Conservation (phyloP, 2,329 filamentous ascomycete species). For the Amylocarpus encephaloides region DNA sequence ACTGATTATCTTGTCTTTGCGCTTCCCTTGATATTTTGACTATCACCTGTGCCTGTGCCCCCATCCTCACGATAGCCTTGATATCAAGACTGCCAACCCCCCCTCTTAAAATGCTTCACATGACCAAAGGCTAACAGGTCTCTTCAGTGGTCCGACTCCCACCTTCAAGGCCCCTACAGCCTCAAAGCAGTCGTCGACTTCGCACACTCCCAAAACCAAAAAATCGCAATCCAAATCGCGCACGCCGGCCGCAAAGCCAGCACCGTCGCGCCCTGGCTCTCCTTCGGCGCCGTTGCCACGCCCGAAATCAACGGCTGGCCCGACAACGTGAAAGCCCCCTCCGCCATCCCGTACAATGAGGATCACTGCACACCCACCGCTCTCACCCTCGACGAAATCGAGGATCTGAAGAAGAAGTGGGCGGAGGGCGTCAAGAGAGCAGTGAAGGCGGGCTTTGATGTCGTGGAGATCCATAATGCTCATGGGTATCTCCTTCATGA, state of each 20-base stretch:
- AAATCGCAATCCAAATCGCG: slow-evolving; percentile 72
- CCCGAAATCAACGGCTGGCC: slow-evolving; percentile 51
- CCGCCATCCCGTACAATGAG: slow-evolving; percentile 52
- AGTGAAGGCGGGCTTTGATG: slow-evolving; percentile 61
- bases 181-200: slow-evolving; percentile 69
- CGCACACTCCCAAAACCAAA: slow-evolving; percentile 69
- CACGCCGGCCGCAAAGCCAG: slow-evolving; percentile 71
- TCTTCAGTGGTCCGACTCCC: slow-evolving; percentile 65
- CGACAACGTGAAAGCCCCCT: slow-evolving; percentile 46
- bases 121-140: too few species aligned
- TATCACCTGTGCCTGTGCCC: too few species aligned
- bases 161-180: slow-evolving; percentile 54
- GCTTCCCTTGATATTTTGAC: too few species aligned
- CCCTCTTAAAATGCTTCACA: too few species aligned
- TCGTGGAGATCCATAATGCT: slow-evolving; percentile 73
- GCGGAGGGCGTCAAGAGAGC: slow-evolving; percentile 52
- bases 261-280: slow-evolving; percentile 58
- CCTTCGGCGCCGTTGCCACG: slow-evolving; percentile 43
- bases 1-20: too few species aligned
- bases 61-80: too few species aligned
- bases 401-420: slow-evolving; percentile 56
- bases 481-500: slow-evolving; percentile 70
- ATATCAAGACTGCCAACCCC: too few species aligned
- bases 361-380: slow-evolving; percentile 57
- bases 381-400: slow-evolving; percentile 64